Percentiles rank a stretch among this genome's conserved stretches.
These are phyloP conservation scores for Phaffia australis DNA, from an alignment of 768 basidiomycete genomes.

Conservation along the genomic window DNA sequence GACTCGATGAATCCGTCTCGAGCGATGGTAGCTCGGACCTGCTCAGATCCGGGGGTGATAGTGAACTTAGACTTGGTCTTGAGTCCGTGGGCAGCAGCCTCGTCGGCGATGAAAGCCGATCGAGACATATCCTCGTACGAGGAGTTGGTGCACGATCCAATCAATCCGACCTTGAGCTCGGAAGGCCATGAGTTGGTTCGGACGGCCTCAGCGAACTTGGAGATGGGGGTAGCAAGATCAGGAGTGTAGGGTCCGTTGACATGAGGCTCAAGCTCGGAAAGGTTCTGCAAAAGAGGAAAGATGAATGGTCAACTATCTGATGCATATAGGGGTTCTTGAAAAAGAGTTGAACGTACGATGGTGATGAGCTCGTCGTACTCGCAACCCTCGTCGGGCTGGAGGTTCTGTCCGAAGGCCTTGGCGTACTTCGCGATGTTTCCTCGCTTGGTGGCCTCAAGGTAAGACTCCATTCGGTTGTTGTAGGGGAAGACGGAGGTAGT, in stretches of 20 bases:
- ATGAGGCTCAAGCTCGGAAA: slow-evolving; percentile 95
- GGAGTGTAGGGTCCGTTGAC: slow-evolving; percentile 99
- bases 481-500: slow-evolving; percentile 98
- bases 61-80: slow-evolving; percentile 88
- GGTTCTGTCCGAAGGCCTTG: slow-evolving; percentile 75
- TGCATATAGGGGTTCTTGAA: background rate
- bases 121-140: slow-evolving; percentile 99
- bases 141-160: slow-evolving; percentile 99
- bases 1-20: slow-evolving; percentile 85
- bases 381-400: slow-evolving; percentile 71
- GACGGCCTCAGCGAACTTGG: slow-evolving; percentile 81
- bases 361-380: slow-evolving; percentile 92
- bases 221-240: slow-evolving; percentile 95
- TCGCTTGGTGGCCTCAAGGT: slow-evolving; percentile 91
- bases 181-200: slow-evolving; percentile 95
- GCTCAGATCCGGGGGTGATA: slow-evolving; percentile 95
- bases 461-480: slow-evolving; percentile 86
- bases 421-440: slow-evolving; percentile 76
- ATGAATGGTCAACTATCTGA: background rate
- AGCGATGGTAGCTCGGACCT: slow-evolving; percentile 92
- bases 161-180: slow-evolving; percentile 92
- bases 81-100: slow-evolving; percentile 79
- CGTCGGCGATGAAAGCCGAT: slow-evolving; percentile 81
- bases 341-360: slow-evolving; percentile 50
- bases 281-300: slow-evolving; percentile 50